phyloP scores from a whole-genome alignment of 192 early-diverging fungal species.

The Chytriomyces confervae region DNA sequence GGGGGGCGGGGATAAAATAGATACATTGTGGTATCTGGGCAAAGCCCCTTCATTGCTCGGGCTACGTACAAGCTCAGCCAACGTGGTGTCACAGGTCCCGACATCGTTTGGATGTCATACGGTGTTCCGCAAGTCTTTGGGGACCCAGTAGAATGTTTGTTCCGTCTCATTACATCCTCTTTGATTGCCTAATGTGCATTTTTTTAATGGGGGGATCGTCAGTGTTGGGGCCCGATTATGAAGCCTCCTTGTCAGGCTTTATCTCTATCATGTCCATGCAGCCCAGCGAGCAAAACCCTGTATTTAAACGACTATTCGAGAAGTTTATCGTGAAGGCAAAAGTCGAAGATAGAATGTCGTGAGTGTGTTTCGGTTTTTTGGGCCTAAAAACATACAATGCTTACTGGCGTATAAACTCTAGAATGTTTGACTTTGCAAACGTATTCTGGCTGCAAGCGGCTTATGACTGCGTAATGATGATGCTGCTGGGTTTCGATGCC shows the following conservation, averaged over 20 bases:
- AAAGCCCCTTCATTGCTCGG: not conserved
- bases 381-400: not conserved
- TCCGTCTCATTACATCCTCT: too few species aligned
- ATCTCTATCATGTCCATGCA: too few species aligned
- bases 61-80: too few species aligned
- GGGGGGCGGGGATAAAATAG: not conserved
- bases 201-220: too few species aligned
- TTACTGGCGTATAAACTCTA: not conserved
- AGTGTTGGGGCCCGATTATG: too few species aligned
- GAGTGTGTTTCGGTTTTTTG: not conserved
- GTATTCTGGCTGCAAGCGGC: slow-evolving; percentile 8
- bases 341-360: not conserved
- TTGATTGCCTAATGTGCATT: too few species aligned
- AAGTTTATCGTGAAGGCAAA: not conserved
- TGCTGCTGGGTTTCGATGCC: slow-evolving; percentile 11
- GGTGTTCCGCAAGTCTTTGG: too few species aligned
- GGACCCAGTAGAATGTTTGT: too few species aligned
- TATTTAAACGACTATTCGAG: not conserved
- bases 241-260: too few species aligned
- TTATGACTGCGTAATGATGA: slow-evolving; percentile 11
- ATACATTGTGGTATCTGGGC: slow-evolving; percentile 12
- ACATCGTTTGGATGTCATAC: too few species aligned
- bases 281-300: not conserved
- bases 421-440: not conserved
- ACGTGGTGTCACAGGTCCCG: too few species aligned